phyloP scores from a whole-genome alignment of 1,284 basidiomycete species.

The Ceratobasidium sp. region DNA sequence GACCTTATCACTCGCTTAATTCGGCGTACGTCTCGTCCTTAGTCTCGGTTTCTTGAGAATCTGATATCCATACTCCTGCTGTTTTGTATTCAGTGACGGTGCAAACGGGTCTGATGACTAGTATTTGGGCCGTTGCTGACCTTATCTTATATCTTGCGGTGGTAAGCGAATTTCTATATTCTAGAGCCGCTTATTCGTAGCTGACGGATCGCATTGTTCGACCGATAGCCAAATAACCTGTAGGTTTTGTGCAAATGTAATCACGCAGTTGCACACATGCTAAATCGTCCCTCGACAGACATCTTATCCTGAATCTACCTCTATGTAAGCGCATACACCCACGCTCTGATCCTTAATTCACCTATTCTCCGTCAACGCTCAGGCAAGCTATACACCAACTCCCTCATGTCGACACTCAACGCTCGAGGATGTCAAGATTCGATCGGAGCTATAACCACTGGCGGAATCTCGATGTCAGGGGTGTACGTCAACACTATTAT shows the following conservation, averaged over 20 bases:
- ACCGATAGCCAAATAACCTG: conserved; percentile 12
- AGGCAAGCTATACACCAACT: conserved; percentile 23
- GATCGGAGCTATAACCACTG: neutral
- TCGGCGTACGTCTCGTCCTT: conserved; percentile 53
- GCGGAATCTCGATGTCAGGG: neutral
- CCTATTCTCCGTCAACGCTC: no score
- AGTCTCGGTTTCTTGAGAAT: neutral
- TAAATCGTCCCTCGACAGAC: neutral
- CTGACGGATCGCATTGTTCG: neutral
- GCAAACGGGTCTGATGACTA: conserved; percentile 53
- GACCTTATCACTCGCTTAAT: conserved; percentile 58
- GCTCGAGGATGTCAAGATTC: conserved; percentile 12
- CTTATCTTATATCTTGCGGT: conserved; percentile 55
- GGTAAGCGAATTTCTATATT: conserved; percentile 48
- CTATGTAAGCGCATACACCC: conserved; percentile 26
- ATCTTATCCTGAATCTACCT: conserved; percentile 1
- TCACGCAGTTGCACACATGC: neutral
- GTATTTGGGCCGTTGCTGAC: conserved; percentile 53
- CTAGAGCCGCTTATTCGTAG: neutral
- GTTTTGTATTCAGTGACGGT: neutral
- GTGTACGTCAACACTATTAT: neutral
- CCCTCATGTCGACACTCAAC: conserved; percentile 34
- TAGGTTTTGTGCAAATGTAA: neutral
- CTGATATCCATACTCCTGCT: no score
- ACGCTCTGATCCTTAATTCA: neutral